Evolutionary conservation across 192 early-diverging fungal genomes (phyloP).

Genomic region (Gamsiella multidivaricata): DNA sequence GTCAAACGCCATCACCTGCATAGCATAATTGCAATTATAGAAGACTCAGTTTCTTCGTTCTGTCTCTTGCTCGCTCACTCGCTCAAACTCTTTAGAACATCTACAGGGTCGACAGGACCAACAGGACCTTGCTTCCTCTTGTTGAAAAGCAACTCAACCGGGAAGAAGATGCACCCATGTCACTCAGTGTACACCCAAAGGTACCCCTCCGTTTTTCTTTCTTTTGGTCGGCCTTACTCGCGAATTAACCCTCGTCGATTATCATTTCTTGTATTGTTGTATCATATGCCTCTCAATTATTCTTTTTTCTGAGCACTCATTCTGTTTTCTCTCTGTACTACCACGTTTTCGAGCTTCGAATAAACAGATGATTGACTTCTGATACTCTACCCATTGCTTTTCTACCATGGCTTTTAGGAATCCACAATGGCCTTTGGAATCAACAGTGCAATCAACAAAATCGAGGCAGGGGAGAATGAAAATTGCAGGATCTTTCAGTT

Average conservation of each 20-base stretch:
- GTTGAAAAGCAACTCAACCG: constrained; percentile 59
- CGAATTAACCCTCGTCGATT: background rate
- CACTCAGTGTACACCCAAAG: constrained; percentile 81
- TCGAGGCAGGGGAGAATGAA: constrained; percentile 76
- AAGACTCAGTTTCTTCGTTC: background rate
- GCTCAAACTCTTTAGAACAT: constrained; percentile 51
- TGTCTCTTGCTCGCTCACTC: background rate
- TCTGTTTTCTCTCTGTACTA: background rate
- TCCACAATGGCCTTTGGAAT: constrained; percentile 73
- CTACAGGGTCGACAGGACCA: constrained; percentile 60
- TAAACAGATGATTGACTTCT: background rate
- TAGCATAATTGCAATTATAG: background rate
- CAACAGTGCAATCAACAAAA: constrained; percentile 70
- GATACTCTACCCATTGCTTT: too few relatives aligned
- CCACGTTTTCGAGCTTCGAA: background rate
- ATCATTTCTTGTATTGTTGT: background rate
- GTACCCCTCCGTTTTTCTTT: constrained; percentile 48
- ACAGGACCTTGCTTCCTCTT: constrained; percentile 29
- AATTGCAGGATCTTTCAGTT: constrained; percentile 83
- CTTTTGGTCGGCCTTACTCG: background rate
- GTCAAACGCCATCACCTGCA: background rate
- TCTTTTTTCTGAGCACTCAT: background rate
- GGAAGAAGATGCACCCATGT: constrained; percentile 88
- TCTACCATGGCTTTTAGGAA: constrained; percentile 54
- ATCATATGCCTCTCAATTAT: background rate